Conservation (phyloP, 768 basidiomycete genomes). For the Leccinum disarticulatum region DNA sequence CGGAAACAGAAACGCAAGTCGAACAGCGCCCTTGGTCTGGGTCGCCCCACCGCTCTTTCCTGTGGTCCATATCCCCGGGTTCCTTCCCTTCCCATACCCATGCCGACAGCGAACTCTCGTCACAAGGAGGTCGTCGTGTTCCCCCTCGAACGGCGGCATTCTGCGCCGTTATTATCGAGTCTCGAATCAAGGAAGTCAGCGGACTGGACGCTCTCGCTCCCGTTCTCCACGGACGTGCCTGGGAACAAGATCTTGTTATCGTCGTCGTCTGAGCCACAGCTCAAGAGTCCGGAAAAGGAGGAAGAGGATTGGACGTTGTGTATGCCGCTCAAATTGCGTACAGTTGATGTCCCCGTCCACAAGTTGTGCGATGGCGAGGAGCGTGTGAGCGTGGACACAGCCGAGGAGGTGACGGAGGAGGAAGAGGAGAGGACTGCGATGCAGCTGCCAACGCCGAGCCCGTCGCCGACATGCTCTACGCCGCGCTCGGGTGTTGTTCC, state of each 20-base stretch:
- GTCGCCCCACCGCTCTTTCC: neutral
- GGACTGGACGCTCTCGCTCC: conserved; percentile 34
- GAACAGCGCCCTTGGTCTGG: conserved; percentile 11
- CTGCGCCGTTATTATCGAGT: conserved; percentile 26
- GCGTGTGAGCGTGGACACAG: conserved; percentile 1
- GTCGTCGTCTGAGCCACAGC: conserved; percentile 1
- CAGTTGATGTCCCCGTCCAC: neutral
- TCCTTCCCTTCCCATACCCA: neutral
- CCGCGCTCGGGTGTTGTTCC: neutral
- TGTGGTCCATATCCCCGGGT: neutral
- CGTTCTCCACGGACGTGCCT: conserved; percentile 29
- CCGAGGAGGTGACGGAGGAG: conserved; percentile 1
- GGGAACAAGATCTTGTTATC: conserved; percentile 20
- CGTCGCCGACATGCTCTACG: conserved; percentile 25
- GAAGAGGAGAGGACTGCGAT: neutral
- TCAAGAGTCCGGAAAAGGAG: neutral
- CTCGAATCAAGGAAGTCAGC: neutral
- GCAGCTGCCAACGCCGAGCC: conserved; percentile 30
- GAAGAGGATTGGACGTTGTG: conserved; percentile 34
- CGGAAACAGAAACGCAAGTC: conserved; percentile 29
- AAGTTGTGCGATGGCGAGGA: conserved; percentile 7
- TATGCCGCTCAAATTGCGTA: conserved; percentile 30
- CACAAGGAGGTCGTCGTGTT: conserved; percentile 18
- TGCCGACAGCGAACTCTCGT: neutral
- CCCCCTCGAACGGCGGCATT: conserved; percentile 31